Conservation (phyloP, 331 rosid species). For the Acacia pycnantha region DNA sequence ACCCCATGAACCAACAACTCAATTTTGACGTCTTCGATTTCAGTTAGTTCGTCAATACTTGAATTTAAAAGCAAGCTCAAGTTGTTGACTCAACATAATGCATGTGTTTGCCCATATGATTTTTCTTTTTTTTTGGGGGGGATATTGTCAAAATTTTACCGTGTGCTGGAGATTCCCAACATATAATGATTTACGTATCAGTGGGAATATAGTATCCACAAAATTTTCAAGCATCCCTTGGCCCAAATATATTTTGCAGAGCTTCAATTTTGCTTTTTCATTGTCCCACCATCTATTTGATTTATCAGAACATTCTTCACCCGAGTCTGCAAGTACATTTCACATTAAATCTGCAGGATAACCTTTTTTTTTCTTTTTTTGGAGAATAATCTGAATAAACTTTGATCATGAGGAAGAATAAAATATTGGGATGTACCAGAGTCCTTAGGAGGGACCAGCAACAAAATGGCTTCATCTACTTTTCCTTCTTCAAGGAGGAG, state of each 20-base stretch:
- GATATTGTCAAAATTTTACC: constrained; percentile 39
- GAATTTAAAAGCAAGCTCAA: neutral
- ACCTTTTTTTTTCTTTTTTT: neutral
- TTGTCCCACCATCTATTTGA: constrained; percentile 76
- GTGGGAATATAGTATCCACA: constrained; percentile 64
- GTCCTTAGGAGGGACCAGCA: constrained; percentile 67
- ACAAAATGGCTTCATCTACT: constrained; percentile 71
- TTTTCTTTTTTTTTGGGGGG: too few relatives aligned
- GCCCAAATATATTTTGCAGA: constrained; percentile 59
- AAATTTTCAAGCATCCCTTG: constrained; percentile 69
- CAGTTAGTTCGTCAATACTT: neutral
- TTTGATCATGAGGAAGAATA: constrained; percentile 28
- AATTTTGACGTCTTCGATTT: neutral
- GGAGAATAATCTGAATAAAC: neutral
- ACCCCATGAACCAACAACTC: neutral
- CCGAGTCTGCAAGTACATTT: constrained; percentile 46
- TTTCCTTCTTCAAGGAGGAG: constrained; percentile 81
- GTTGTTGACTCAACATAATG: neutral
- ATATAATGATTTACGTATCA: constrained; percentile 64
- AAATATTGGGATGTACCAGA: constrained; percentile 42
- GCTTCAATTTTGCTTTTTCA: constrained; percentile 68
- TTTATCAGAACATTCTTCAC: constrained; percentile 48
- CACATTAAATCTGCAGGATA: constrained; percentile 17
- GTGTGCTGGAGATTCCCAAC: constrained; percentile 59
- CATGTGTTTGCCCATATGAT: neutral